These are phyloP conservation scores for Karstenula rhodostoma DNA, from an alignment of 2,329 filamentous ascomycete genomes.

Conservation along the genomic window DNA sequence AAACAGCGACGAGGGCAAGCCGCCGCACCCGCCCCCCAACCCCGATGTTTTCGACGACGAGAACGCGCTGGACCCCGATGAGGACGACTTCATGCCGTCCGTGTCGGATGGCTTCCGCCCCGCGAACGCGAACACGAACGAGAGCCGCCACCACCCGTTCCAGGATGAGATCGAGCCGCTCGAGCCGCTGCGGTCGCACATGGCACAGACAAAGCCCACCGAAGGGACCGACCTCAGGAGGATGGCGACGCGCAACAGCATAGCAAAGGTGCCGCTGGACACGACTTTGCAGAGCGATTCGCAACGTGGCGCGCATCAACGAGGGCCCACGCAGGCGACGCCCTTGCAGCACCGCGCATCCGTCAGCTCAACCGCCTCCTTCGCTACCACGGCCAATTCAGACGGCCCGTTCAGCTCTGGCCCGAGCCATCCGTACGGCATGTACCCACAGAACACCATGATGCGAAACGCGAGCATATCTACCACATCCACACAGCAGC, in stretches of 20 bases:
- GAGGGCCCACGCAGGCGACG: slow-evolving; percentile 36
- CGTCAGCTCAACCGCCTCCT: slow-evolving; percentile 52
- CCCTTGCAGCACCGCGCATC: slow-evolving; percentile 46
- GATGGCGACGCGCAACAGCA: slow-evolving; percentile 49
- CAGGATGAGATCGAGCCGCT: slow-evolving; percentile 33
- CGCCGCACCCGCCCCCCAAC: slow-evolving; percentile 40
- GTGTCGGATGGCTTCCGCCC: slow-evolving; percentile 58
- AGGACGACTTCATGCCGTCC: slow-evolving; percentile 53
- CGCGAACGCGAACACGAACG: slow-evolving; percentile 36
- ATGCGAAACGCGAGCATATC: slow-evolving; percentile 69
- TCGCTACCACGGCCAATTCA: slow-evolving; percentile 50
- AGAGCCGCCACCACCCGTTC: slow-evolving; percentile 26
- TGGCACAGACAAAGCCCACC: slow-evolving; percentile 19
- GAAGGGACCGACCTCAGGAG: slow-evolving; percentile 37
- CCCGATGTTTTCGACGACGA: slow-evolving; percentile 60
- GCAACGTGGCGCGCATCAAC: slow-evolving; percentile 27
- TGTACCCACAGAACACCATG: slow-evolving; percentile 76
- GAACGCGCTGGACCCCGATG: slow-evolving; percentile 51
- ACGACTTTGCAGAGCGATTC: slow-evolving; percentile 29
- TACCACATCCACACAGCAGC: slow-evolving; percentile 73
- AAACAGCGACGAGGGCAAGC: slow-evolving; percentile 41
- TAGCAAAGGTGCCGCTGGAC: slow-evolving; percentile 40
- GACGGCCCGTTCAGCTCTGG: slow-evolving; percentile 76
- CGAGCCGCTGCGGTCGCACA: slow-evolving; percentile 33
- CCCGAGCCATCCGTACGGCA: slow-evolving; percentile 83